Conservation (phyloP, 305 asterid species). For the Solanum hybrid region DNA sequence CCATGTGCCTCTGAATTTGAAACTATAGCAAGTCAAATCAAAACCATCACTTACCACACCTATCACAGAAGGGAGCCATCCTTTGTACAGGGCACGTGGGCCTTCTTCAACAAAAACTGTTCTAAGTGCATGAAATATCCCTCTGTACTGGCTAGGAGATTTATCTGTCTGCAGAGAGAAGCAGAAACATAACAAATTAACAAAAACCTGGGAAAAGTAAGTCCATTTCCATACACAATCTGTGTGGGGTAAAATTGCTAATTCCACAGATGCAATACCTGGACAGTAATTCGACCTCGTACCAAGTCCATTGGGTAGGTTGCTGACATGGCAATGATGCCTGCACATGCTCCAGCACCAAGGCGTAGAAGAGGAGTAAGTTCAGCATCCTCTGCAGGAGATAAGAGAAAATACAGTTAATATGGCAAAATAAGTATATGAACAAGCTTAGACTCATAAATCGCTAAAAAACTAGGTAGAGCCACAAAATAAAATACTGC, state of each 20-base stretch:
- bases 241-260: not conserved
- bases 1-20: not conserved
- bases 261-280: slow-evolving; percentile 4
- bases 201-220: not conserved
- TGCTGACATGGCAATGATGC: slow-evolving; percentile 37
- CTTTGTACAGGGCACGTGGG: slow-evolving; percentile 25
- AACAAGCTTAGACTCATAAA: not conserved
- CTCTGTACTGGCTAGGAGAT: slow-evolving; percentile 26
- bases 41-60: slow-evolving; percentile 21
- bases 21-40: not conserved
- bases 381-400: slow-evolving; percentile 27
- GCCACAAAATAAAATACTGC: not conserved
- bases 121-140: slow-evolving; percentile 25
- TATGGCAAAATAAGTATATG: not conserved
- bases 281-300: slow-evolving; percentile 32
- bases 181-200: not conserved
- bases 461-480: not conserved
- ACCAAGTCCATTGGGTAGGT: slow-evolving; percentile 37
- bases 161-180: slow-evolving; percentile 18
- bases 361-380: slow-evolving; percentile 34
- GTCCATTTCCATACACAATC: not conserved
- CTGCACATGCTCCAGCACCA: slow-evolving; percentile 42
- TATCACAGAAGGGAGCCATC: slow-evolving; percentile 33
- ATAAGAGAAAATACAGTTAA: not conserved
- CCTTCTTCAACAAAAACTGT: slow-evolving; percentile 29